A percentile compares a stretch with the other conserved stretches of the same genome.
phyloP scores from a whole-genome alignment of 2,329 filamentous ascomycete genomes.

The Penicillium verrucosum region DNA sequence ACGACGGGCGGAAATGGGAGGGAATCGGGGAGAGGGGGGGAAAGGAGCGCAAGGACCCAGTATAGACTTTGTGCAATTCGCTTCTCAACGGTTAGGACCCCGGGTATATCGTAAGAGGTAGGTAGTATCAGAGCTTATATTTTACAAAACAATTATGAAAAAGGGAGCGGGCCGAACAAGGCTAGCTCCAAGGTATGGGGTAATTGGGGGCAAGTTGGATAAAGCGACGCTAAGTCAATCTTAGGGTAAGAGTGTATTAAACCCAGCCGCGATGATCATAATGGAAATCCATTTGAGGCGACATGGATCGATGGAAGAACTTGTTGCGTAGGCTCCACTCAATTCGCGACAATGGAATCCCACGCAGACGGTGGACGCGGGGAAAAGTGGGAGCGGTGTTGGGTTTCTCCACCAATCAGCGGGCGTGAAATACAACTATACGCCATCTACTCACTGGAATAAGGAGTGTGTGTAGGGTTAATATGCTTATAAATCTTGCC shows the following conservation, averaged over 20 bases:
- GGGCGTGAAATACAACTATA: neutral
- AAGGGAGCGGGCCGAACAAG: neutral
- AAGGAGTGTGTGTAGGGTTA: neutral
- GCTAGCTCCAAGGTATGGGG: slow-evolving; percentile 5
- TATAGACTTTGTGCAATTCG: neutral
- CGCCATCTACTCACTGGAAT: neutral
- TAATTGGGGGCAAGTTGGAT: neutral
- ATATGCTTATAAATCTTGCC: neutral
- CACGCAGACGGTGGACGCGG: slow-evolving; percentile 21
- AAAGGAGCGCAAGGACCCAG: neutral
- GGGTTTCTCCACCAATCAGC: slow-evolving; percentile 38
- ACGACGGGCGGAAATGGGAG: neutral
- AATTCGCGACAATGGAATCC: slow-evolving; percentile 10
- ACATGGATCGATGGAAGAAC: slow-evolving; percentile 15
- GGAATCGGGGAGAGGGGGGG: neutral
- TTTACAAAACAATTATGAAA: neutral
- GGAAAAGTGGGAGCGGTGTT: slow-evolving; percentile 16
- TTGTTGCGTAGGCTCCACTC: slow-evolving; percentile 2
- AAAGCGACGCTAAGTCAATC: neutral
- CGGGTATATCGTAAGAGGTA: neutral
- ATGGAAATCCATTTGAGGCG: slow-evolving; percentile 6
- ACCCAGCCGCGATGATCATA: neutral
- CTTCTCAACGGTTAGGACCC: neutral
- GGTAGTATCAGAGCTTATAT: neutral
- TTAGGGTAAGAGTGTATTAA: neutral